A percentile compares a stretch with the other conserved stretches of the same genome.
Evolutionary conservation across 2,329 filamentous ascomycete species (phyloP).

Genomic region (Talaromyces sp.): DNA sequence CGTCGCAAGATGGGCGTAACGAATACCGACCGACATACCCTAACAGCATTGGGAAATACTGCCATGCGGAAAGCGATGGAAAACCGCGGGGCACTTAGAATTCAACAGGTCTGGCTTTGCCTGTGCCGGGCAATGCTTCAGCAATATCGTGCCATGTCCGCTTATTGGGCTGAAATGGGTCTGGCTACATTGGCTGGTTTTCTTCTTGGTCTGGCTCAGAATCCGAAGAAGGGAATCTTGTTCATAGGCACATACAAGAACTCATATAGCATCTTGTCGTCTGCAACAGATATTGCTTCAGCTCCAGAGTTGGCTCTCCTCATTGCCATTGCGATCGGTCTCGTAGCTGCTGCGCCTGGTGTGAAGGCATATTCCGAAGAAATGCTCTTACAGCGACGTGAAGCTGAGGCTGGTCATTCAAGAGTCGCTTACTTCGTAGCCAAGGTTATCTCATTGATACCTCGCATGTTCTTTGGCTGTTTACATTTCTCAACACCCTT

Average conservation of each 20-base stretch:
- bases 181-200: slow-evolving; percentile 13
- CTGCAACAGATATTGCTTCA: slow-evolving; percentile 4
- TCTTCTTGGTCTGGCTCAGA: slow-evolving; percentile 8
- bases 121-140: slow-evolving; percentile 54
- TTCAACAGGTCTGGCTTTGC: slow-evolving; percentile 53
- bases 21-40: slow-evolving; percentile 6
- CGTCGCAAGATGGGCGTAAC: background rate
- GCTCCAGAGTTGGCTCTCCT: slow-evolving; percentile 10
- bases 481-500: slow-evolving; percentile 12
- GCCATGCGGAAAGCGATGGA: slow-evolving; percentile 48
- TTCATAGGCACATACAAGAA: slow-evolving; percentile 11
- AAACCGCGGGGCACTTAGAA: slow-evolving; percentile 48
- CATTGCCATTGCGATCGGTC: slow-evolving; percentile 10
- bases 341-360: slow-evolving; percentile 11
- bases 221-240: slow-evolving; percentile 10
- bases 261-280: slow-evolving; percentile 7
- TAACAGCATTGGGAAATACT: slow-evolving; percentile 19
- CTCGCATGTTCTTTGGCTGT: slow-evolving; percentile 11
- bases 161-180: slow-evolving; percentile 14
- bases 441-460: slow-evolving; percentile 9
- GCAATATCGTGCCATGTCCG: slow-evolving; percentile 48
- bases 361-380: slow-evolving; percentile 13
- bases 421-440: slow-evolving; percentile 7
- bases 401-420: slow-evolving; percentile 15
- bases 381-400: slow-evolving; percentile 13